Base-by-base conservation (phyloP, 2,329 filamentous ascomycete species). In the Metarhizium robertsii region DNA sequence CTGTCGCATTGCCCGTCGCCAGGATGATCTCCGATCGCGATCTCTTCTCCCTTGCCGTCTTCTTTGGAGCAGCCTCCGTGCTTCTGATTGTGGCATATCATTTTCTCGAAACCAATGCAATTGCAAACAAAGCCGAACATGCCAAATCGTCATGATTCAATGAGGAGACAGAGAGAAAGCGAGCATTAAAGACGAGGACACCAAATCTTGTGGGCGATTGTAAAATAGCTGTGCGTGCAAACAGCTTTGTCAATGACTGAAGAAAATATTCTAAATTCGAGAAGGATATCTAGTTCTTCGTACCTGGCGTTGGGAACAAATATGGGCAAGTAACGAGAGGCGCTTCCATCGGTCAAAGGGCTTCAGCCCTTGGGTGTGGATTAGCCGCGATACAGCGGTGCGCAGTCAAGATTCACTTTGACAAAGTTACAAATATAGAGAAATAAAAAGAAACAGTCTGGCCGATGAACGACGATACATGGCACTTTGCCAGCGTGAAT, bases 31-130 rank as follows among this genome's bases (percentile, higher is more conserved):
- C 92, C 70, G 94, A 99, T 83, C 77, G 81, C 71, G 86, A 94
- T 62, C 86, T 99, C 65, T 96, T 97, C 80, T 82, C 82, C 60
- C 83, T 99, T 34, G 92, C 94, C 71, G 85, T 97, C 71, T 92
- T 96, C 71, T 88, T 99, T 58, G 94, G 94, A 75, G 88, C 85
- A 55, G 82, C 86, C 45, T 85, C 92, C 60, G 92, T 97, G 89
- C 78, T 96, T 48, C 80, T 99, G 59, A 96, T 97, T 62, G 85
- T 99, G 34, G 74, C 95, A 32, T 97, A 99, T 74, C 91, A 97
- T 73, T 97, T 95, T 75, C 85, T 99, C 65, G 92, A 97, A 71
- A 83, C 96, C 76, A 97, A 99, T 68, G 83, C 90, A 38, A 49
- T 57, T 10, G 40, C 18, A 32, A 32, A 52, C 10, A 55, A 52